Conservation (phyloP, 331 rosid species). For the Phaseolus coccineus region DNA sequence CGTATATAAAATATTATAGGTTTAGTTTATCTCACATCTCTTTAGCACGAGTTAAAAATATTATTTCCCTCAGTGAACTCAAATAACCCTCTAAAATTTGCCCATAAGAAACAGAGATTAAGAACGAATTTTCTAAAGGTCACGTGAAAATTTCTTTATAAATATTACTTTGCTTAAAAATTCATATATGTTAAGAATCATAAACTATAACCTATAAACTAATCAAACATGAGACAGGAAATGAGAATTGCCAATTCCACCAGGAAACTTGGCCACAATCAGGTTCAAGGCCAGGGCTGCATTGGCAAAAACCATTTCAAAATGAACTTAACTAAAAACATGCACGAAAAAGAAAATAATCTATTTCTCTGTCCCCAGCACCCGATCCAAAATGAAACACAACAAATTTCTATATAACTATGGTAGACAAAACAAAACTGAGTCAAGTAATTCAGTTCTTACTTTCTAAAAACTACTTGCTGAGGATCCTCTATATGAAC, state of each 20-base stretch:
- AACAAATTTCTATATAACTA: slow-evolving; percentile 5
- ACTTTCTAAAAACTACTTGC: slow-evolving; percentile 32
- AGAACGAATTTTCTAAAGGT: neutral
- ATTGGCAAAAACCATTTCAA: neutral
- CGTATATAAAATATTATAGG: neutral
- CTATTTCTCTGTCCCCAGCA: neutral
- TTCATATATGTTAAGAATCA: neutral
- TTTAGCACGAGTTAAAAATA: neutral
- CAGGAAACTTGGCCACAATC: neutral
- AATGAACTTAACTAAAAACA: neutral
- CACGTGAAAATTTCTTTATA: no score
- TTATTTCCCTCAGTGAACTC: neutral
- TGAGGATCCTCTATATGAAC: slow-evolving; percentile 37
- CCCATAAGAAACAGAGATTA: neutral
- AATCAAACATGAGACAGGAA: neutral
- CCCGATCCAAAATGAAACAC: neutral
- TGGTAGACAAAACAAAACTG: slow-evolving; percentile 40
- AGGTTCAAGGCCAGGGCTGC: neutral
- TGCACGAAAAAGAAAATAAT: neutral
- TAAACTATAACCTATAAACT: neutral
- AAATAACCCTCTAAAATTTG: neutral
- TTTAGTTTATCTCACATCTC: neutral
- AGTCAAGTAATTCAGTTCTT: slow-evolving; percentile 36
- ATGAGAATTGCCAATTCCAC: neutral
- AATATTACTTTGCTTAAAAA: neutral